These are phyloP conservation scores for Ophiostoma australiae DNA, from an alignment of 2,329 filamentous ascomycete genomes.

Conservation along the genomic window DNA sequence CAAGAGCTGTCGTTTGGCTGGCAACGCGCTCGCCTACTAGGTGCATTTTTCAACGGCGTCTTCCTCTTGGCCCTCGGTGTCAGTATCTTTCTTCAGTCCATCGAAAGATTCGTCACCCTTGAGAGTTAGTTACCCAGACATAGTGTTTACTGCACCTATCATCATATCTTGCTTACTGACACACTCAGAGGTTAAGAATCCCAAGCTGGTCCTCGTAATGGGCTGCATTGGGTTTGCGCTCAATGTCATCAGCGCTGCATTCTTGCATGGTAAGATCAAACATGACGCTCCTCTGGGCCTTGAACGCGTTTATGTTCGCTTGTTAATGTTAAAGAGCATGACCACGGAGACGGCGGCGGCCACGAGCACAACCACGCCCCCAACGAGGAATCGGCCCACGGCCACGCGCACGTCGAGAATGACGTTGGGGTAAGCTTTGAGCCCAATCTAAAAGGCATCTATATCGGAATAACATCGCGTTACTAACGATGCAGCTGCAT, in stretches of 20 bases:
- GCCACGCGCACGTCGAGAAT: conserved; percentile 27
- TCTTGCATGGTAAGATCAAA: conserved; percentile 55
- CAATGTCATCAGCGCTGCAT: conserved; percentile 61
- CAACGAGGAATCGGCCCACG: conserved; percentile 25
- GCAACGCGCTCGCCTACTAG: conserved; percentile 67
- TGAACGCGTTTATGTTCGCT: not conserved
- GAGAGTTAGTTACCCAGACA: conserved; percentile 40
- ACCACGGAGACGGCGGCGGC: conserved; percentile 31
- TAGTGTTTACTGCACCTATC: not conserved
- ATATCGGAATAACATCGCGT: not conserved
- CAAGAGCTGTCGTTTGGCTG: conserved; percentile 66
- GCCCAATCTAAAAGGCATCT: too few species aligned
- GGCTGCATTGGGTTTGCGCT: conserved; percentile 61
- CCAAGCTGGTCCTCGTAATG: conserved; percentile 62
- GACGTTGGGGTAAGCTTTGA: conserved; percentile 2
- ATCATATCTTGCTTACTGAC: not conserved
- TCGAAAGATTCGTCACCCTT: conserved; percentile 62
- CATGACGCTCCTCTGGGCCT: too few species aligned
- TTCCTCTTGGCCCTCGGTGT: conserved; percentile 67
- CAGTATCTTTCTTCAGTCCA: conserved; percentile 67
- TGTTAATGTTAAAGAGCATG: conserved; percentile 19
- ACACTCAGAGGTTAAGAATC: conserved; percentile 52
- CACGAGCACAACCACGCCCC: conserved; percentile 27
- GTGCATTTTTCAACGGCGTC: conserved; percentile 75
- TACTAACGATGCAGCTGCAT: conserved; percentile 20